Base-by-base conservation (phyloP, 2,329 filamentous ascomycete genomes). In the Rachicladosporium sp. region DNA sequence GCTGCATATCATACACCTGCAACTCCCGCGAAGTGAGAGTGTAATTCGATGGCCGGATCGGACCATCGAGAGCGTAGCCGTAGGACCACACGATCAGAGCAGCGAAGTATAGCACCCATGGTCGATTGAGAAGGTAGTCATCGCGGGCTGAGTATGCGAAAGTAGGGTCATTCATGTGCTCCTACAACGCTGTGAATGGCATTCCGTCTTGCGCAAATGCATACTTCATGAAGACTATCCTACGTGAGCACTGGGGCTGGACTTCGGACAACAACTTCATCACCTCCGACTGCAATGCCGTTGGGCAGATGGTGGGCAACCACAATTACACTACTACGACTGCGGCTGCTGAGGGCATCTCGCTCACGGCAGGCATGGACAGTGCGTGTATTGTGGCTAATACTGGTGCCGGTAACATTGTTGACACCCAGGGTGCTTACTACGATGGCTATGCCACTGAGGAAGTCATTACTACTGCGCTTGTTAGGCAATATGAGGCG, bases 81-180 rank as follows among this genome's bases (percentile, higher is more conserved):
- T 96, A 98, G 44, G 79, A 86, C 91, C 91, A 98, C 1, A 96
- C 83, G 13, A 95, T 85, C 10, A 98, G 70, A 0, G 80, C 79
- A 1, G 91, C 85, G 56, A 94, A 93, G 62, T 95, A 98, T 37
- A 96, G 68, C 8, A 95, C 87, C 89, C 91, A 98, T 0, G 89
- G 85, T 10, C 91, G 73, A 54, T 96, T 93, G 43, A 96, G 72
- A 2, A 95, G 70, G 38, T 87, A 82, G 52, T 98, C 91, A 51
- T 94, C 83, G 12, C 86, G 76, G 1, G 88, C 86, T 11, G 78
- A 80, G 59, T 96, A 98, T 56, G 60, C 29, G 59, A 64, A 42
- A 57, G 60, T 40, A 55, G 58, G 41, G 2, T 40, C 37, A 3
- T 35, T 40, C 27, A 40, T 40, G 37, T 40, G 37, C 13, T 23